phyloP scores from a whole-genome alignment of 2,329 filamentous ascomycete genomes.

The Cadophora sp. region DNA sequence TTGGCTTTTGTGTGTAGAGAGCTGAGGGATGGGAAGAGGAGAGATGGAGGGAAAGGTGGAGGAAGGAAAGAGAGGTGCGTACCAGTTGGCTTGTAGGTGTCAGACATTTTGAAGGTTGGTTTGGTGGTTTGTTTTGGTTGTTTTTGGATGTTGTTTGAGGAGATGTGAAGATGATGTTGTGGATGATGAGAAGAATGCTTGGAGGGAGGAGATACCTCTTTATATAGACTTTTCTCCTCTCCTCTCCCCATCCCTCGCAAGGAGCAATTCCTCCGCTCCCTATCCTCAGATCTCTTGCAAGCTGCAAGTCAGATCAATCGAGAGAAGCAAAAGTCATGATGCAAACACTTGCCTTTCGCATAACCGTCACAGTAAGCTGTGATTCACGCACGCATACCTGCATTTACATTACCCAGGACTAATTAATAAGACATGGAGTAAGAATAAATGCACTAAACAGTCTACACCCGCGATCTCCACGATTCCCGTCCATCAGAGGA shows the following conservation, averaged over 20 bases:
- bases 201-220: neutral
- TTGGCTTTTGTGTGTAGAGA: neutral
- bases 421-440: too few species aligned
- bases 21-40: too few species aligned
- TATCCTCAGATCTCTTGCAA: neutral
- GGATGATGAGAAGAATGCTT: neutral
- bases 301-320: neutral
- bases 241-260: neutral
- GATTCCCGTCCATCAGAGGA: neutral
- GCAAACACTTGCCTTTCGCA: neutral
- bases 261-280: conserved; percentile 4
- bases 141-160: neutral
- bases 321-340: conserved; percentile 10
- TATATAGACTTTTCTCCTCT: conserved; percentile 13
- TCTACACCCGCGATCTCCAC: neutral
- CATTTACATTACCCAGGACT: too few species aligned
- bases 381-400: neutral
- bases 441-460: too few species aligned
- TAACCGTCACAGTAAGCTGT: neutral
- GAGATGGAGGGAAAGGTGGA: neutral
- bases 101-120: neutral
- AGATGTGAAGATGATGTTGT: neutral
- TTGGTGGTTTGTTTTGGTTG: neutral
- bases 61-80: neutral
- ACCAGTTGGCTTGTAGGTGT: conserved; percentile 13